phyloP scores from a whole-genome alignment of 164 flowering plant species.

The Aristolochia contorta region DNA sequence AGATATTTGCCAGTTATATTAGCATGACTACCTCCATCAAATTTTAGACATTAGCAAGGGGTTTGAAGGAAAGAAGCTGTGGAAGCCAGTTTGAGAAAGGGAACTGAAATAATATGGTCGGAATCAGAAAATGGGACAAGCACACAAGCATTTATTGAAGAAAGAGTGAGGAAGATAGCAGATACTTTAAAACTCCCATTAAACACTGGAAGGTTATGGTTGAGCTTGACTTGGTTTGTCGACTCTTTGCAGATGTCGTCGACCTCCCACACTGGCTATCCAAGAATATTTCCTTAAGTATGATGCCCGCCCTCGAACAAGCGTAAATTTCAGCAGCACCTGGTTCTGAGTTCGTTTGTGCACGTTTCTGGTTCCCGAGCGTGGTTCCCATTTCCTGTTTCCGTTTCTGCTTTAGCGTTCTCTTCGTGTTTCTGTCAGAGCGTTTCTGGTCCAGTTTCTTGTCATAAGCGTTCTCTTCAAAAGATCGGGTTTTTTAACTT shows the following conservation, averaged over 20 bases:
- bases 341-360: too few species aligned
- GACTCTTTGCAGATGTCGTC: too few species aligned
- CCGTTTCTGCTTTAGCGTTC: too few species aligned
- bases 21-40: too few species aligned
- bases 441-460: too few species aligned
- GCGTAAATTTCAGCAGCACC: too few species aligned
- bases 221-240: not conserved
- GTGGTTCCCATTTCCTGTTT: too few species aligned
- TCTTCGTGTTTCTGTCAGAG: too few species aligned
- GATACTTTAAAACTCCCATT: not conserved
- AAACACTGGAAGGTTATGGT: not conserved
- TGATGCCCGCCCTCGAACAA: not conserved
- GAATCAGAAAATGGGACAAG: constrained; percentile 3
- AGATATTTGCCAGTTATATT: too few species aligned
- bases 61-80: constrained; percentile 29
- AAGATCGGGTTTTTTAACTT: too few species aligned
- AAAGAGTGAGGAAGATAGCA: not conserved
- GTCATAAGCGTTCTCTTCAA: too few species aligned
- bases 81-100: constrained; percentile 37
- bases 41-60: constrained; percentile 16
- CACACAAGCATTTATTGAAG: not conserved
- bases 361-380: too few species aligned
- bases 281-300: not conserved
- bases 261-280: not conserved
- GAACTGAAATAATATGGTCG: not conserved